Percentiles rank a stretch among this genome's conserved stretches.
Evolutionary conservation across 2,329 filamentous ascomycete species (phyloP).

Genomic region (Fusarium irregulare): DNA sequence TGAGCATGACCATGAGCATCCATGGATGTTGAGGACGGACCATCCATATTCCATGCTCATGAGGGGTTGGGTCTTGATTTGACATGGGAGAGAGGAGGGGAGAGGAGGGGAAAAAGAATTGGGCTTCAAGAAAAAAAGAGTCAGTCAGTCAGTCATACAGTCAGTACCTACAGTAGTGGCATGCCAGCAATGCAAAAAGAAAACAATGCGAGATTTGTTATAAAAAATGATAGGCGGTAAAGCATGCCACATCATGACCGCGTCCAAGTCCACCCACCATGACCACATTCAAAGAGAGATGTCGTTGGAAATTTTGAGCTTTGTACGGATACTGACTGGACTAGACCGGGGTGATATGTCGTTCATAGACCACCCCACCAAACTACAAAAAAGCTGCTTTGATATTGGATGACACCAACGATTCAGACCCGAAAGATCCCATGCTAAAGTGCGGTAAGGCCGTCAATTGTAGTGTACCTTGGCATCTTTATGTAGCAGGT

Average conservation of each 20-base stretch:
- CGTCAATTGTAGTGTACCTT: conserved; percentile 32
- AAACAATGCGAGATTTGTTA: conserved; percentile 31
- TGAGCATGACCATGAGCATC: conserved; percentile 2
- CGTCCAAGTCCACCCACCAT: conserved; percentile 10
- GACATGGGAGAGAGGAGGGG: neutral
- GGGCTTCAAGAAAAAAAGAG: conserved; percentile 9
- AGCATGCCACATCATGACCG: conserved; percentile 34
- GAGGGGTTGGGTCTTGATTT: conserved; percentile 17
- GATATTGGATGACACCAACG: conserved; percentile 33
- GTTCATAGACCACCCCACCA: conserved; percentile 31
- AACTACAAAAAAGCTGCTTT: conserved; percentile 25
- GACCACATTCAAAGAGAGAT: conserved; percentile 7
- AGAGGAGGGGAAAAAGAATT: conserved; percentile 15
- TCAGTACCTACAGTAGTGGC: neutral
- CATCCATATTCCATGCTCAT: conserved; percentile 15
- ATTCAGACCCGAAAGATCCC: conserved; percentile 34
- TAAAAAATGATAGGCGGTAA: conserved; percentile 33
- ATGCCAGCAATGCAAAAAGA: conserved; percentile 19
- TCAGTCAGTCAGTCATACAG: conserved; percentile 1
- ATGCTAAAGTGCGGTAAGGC: conserved; percentile 38
- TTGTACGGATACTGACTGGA: conserved; percentile 6
- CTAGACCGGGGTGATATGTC: conserved; percentile 35
- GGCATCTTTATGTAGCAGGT: conserved; percentile 11
- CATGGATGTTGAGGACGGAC: conserved; percentile 1
- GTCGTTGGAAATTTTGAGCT: conserved; percentile 25